These are phyloP conservation scores for Macroventuria anomochaeta DNA, from an alignment of 2,329 filamentous ascomycete species.

Conservation along the genomic window DNA sequence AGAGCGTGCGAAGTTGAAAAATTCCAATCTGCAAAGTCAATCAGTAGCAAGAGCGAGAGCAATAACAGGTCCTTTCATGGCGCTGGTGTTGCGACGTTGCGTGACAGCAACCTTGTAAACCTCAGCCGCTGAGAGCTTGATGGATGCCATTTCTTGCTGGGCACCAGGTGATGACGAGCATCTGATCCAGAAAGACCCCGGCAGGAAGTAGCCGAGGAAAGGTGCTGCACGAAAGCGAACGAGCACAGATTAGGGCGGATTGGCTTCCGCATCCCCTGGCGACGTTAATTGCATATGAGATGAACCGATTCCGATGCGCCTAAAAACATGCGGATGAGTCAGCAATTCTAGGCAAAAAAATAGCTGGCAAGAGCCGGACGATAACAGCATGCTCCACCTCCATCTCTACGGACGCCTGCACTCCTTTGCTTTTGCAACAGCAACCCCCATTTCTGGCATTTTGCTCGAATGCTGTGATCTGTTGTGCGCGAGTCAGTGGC, in stretches of 20 bases:
- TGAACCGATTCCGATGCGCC: constrained; percentile 5
- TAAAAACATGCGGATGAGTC: neutral
- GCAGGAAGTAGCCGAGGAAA: constrained; percentile 1
- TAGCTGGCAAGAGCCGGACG: neutral
- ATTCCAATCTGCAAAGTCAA: neutral
- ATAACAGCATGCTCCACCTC: too few relatives aligned
- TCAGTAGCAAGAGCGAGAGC: neutral
- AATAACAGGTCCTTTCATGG: neutral
- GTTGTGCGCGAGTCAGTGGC: neutral
- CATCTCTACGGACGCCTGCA: neutral
- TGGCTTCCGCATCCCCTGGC: constrained; percentile 17
- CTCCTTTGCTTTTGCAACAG: neutral
- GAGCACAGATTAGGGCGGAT: constrained; percentile 13
- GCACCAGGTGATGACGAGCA: neutral
- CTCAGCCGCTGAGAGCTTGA: neutral
- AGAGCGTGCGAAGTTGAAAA: neutral
- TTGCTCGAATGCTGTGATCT: neutral
- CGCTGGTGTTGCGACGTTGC: neutral
- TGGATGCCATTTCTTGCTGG: neutral
- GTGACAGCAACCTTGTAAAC: neutral
- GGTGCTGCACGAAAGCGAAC: constrained; percentile 11
- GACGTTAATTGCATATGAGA: constrained; percentile 13
- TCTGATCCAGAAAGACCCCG: neutral
- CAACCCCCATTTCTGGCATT: neutral
- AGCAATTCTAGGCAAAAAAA: constrained; percentile 1